Conservation (phyloP, 192 early-diverging fungal genomes). For the Gigaspora rosea region DNA sequence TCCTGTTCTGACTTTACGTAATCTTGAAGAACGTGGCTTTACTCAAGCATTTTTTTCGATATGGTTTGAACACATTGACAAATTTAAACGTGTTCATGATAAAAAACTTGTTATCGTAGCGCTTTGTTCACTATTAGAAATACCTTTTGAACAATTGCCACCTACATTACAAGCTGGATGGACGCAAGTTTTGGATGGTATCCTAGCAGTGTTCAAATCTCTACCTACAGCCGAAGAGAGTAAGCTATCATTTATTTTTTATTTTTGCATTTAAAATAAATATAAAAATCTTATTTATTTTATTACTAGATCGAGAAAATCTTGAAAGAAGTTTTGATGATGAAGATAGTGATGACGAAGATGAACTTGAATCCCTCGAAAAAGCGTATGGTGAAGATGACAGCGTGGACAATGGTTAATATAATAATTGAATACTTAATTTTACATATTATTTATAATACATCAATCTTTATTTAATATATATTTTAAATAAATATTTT, state of each 20-base stretch:
- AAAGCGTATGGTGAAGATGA: conserved; percentile 60
- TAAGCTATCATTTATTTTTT: conserved; percentile 31
- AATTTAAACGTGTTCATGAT: conserved; percentile 88
- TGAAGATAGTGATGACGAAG: conserved; percentile 54
- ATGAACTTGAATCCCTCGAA: conserved; percentile 55
- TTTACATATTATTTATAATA: not conserved
- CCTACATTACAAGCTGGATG: conserved; percentile 69
- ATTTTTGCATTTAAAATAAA: conserved; percentile 22
- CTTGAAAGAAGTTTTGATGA: conserved; percentile 58
- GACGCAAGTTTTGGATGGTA: conserved; percentile 70
- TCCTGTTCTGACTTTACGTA: conserved; percentile 67
- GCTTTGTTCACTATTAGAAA: conserved; percentile 69
- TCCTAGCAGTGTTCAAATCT: conserved; percentile 73
- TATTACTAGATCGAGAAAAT: conserved; percentile 47
- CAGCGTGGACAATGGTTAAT: conserved; percentile 48
- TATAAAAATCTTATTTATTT: conserved; percentile 7
- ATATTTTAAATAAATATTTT: not conserved
- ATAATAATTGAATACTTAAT: conserved; percentile 35
- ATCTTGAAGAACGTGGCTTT: conserved; percentile 78
- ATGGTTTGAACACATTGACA: conserved; percentile 72
- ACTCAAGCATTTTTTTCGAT: conserved; percentile 79
- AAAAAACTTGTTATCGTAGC: conserved; percentile 91
- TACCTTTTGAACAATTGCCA: conserved; percentile 75
- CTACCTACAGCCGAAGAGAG: conserved; percentile 71
- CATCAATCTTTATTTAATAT: not conserved